These are phyloP conservation scores for Amanita polypyramis DNA, from an alignment of 768 basidiomycete genomes.

Conservation along the genomic window DNA sequence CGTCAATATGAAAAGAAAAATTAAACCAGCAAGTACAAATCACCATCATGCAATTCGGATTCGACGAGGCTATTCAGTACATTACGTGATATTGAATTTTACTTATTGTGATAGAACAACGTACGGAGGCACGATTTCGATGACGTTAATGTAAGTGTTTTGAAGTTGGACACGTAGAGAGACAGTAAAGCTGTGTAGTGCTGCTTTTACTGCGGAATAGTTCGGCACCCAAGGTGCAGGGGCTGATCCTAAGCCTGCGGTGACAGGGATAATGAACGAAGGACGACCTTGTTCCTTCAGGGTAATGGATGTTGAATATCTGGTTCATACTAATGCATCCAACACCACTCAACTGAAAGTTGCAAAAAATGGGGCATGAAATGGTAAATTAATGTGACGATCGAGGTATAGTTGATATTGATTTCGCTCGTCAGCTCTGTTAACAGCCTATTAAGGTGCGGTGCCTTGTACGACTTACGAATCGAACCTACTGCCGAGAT, in stretches of 20 bases:
- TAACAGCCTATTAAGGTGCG: no score
- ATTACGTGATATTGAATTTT: neutral
- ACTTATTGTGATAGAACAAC: constrained; percentile 13
- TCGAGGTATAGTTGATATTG: constrained; percentile 42
- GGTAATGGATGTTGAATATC: neutral
- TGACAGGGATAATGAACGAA: constrained; percentile 39
- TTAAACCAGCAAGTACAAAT: no score
- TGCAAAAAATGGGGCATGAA: constrained; percentile 46
- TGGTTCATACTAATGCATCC: neutral
- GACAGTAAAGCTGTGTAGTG: constrained; percentile 39
- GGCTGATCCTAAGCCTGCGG: constrained; percentile 39
- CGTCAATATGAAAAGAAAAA: neutral
- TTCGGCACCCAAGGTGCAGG: constrained; percentile 32
- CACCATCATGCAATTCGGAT: constrained; percentile 8
- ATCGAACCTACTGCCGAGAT: constrained; percentile 27
- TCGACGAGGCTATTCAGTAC: constrained; percentile 1
- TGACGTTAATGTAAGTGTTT: constrained; percentile 39
- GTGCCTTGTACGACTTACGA: no score
- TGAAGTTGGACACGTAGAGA: constrained; percentile 37
- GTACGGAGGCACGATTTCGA: constrained; percentile 51
- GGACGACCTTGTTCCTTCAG: constrained; percentile 32
- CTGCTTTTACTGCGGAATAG: constrained; percentile 51
- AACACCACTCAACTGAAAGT: constrained; percentile 29
- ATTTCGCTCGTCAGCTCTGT: constrained; percentile 36
- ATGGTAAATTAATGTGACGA: constrained; percentile 35